Evolutionary conservation across 345 rosid genomes (phyloP).

Genomic region (Garcia nutans): DNA sequence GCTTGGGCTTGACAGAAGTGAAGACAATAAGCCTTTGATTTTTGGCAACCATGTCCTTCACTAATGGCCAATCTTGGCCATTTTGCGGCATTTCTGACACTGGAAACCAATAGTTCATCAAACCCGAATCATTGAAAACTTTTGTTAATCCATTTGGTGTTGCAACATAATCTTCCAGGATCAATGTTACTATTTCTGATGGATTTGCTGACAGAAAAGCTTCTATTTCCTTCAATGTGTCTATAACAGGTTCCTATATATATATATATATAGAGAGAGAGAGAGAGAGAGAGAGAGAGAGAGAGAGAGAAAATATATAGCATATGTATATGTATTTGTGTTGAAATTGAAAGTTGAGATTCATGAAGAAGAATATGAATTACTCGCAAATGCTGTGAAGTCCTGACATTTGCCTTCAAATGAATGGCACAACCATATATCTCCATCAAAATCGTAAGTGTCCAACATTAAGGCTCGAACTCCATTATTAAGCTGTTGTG

Average conservation of each 20-base stretch:
- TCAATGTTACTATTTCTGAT: conserved; percentile 51
- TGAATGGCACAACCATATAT: conserved; percentile 72
- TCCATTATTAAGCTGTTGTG: conserved; percentile 60
- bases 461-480: conserved; percentile 65
- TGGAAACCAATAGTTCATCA: conserved; percentile 63
- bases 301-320: too few relatives aligned
- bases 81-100: conserved; percentile 43
- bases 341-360: too few relatives aligned
- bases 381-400: conserved; percentile 56
- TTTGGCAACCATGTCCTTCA: conserved; percentile 44
- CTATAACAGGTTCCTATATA: conserved; percentile 66
- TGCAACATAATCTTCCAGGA: conserved; percentile 63
- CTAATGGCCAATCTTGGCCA: conserved; percentile 57
- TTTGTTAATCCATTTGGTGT: conserved; percentile 51
- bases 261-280: too few relatives aligned
- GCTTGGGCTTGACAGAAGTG: conserved; percentile 48
- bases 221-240: conserved; percentile 55
- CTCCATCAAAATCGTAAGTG: conserved; percentile 61
- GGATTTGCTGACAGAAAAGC: conserved; percentile 57
- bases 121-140: conserved; percentile 53
- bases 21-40: conserved; percentile 53
- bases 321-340: too few relatives aligned
- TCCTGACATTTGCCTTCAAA: conserved; percentile 51
- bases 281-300: too few relatives aligned
- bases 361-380: too few relatives aligned